These are phyloP conservation scores for Seiridium cupressi DNA, from an alignment of 2,329 filamentous ascomycete species.

Conservation along the genomic window DNA sequence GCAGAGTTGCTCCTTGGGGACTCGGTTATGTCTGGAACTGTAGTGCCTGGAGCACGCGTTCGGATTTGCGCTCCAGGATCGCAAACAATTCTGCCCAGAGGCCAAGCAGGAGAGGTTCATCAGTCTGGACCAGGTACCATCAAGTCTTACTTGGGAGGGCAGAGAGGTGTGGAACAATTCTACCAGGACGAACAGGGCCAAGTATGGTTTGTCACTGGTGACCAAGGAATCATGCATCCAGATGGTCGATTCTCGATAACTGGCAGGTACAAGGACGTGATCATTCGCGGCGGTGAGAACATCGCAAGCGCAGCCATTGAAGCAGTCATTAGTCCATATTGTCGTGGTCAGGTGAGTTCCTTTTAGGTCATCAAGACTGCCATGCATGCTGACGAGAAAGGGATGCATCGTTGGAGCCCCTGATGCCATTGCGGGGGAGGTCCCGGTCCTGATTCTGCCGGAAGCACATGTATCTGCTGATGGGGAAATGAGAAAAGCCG, in stretches of 20 bases:
- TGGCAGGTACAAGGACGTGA: conserved; percentile 6
- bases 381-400: neutral
- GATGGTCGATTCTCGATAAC: conserved; percentile 1
- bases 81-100: neutral
- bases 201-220: neutral
- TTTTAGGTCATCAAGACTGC: too few relatives aligned
- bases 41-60: neutral
- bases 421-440: neutral
- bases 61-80: neutral
- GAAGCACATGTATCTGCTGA: neutral
- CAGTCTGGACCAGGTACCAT: conserved; percentile 1
- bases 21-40: neutral
- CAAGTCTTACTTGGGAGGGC: neutral
- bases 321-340: neutral
- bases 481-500: neutral
- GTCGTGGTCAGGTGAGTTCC: neutral
- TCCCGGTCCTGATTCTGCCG: neutral
- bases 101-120: conserved; percentile 2
- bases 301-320: neutral
- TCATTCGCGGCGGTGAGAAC: conserved; percentile 1
- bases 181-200: neutral
- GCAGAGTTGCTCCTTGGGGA: neutral
- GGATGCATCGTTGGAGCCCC: neutral
- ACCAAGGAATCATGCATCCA: neutral
- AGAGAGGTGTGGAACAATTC: neutral